phyloP scores from a whole-genome alignment of 768 basidiomycete species.

The Clitopilus passeckerianus region DNA sequence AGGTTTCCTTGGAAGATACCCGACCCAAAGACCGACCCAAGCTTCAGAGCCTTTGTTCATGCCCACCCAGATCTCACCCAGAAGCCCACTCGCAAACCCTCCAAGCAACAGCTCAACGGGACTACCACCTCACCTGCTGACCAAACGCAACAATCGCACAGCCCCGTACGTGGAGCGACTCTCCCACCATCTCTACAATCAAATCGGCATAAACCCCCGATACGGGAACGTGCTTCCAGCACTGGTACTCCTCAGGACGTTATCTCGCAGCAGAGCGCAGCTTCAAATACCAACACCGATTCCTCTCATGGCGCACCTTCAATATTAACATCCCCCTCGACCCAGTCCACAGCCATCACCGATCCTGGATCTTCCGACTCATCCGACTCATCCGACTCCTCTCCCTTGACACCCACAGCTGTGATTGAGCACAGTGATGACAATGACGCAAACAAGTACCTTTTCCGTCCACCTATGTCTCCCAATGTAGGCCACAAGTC shows the following conservation, averaged over 20 bases:
- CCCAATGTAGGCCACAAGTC: constrained; percentile 12
- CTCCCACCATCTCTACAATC: constrained; percentile 23
- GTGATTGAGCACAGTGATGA: constrained; percentile 13
- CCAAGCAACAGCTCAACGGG: constrained; percentile 12
- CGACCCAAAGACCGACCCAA: constrained; percentile 88
- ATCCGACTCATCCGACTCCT: constrained; percentile 11
- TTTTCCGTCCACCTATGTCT: constrained; percentile 7
- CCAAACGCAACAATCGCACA: constrained; percentile 14
- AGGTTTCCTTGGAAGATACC: constrained; percentile 99
- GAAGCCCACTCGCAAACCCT: constrained; percentile 36
- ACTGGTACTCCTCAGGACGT: constrained; percentile 17
- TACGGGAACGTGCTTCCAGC: constrained; percentile 29
- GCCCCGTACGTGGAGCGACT: constrained; percentile 28
- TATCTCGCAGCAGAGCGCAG: neutral
- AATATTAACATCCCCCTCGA: constrained; percentile 37
- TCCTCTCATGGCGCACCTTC: constrained; percentile 39
- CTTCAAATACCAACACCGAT: constrained; percentile 25
- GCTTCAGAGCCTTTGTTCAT: constrained; percentile 87
- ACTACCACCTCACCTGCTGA: constrained; percentile 4
- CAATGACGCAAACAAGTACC: constrained; percentile 12
- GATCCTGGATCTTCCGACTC: constrained; percentile 41
- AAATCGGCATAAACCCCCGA: constrained; percentile 15
- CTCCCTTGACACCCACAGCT: constrained; percentile 19
- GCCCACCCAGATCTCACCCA: constrained; percentile 83
- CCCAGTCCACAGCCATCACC: constrained; percentile 42